These are phyloP conservation scores for Lactarius vividus DNA, from an alignment of 768 basidiomycete species.

Conservation along the genomic window DNA sequence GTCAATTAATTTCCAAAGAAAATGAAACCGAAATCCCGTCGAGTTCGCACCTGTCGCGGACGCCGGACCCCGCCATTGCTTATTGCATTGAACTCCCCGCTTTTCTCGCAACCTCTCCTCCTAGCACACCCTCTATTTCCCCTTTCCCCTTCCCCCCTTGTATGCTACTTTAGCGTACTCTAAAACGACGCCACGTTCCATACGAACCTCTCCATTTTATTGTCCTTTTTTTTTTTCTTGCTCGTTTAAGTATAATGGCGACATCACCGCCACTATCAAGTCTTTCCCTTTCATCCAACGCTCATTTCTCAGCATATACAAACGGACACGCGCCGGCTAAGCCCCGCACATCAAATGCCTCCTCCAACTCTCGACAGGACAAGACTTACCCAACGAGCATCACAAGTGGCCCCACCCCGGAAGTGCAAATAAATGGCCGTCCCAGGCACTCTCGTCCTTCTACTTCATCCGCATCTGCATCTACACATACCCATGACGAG, in stretches of 20 bases:
- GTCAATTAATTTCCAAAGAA: constrained; percentile 11
- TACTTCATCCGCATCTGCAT: constrained; percentile 14
- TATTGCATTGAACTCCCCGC: background rate
- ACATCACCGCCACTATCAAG: constrained; percentile 18
- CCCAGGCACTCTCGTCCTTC: too few species aligned
- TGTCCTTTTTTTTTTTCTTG: background rate
- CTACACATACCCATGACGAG: constrained; percentile 12
- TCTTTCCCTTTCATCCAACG: constrained; percentile 28
- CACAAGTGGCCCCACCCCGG: constrained; percentile 26
- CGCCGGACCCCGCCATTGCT: background rate
- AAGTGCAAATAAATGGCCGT: constrained; percentile 33
- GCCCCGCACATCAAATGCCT: constrained; percentile 7
- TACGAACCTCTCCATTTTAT: background rate
- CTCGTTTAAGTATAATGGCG: constrained; percentile 23
- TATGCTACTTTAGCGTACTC: constrained; percentile 13
- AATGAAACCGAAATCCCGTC: background rate
- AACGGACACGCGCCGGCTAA: constrained; percentile 7
- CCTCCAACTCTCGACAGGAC: constrained; percentile 12
- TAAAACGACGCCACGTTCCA: background rate
- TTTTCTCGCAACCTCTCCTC: constrained; percentile 8
- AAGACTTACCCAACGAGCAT: constrained; percentile 10
- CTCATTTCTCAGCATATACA: constrained; percentile 22
- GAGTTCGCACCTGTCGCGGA: background rate
- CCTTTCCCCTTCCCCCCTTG: background rate
- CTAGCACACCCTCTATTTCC: background rate